These are phyloP conservation scores for Huntiella bhutanensis DNA, from an alignment of 2,329 filamentous ascomycete species.

Conservation along the genomic window DNA sequence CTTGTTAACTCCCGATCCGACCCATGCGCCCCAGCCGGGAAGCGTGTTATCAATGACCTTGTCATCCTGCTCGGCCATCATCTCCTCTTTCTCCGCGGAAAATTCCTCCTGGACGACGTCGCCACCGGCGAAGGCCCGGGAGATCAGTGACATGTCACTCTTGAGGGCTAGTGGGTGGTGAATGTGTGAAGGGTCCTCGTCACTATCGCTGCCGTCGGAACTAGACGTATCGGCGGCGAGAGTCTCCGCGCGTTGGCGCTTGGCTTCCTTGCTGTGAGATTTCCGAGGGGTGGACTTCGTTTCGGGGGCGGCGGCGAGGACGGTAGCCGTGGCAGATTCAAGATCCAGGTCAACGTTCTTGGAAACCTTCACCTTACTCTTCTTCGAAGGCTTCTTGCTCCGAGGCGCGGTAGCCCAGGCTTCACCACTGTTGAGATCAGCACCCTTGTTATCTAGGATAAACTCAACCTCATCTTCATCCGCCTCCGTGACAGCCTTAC, in stretches of 20 bases:
- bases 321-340: slow-evolving; percentile 5
- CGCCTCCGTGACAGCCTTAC: slow-evolving; percentile 8
- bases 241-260: neutral
- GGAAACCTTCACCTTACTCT: slow-evolving; percentile 12
- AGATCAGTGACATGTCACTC: slow-evolving; percentile 46
- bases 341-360: slow-evolving; percentile 9
- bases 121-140: slow-evolving; percentile 72
- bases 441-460: slow-evolving; percentile 12
- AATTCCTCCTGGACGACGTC: slow-evolving; percentile 72
- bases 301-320: slow-evolving; percentile 4
- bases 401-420: slow-evolving; percentile 12
- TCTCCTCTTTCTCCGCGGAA: slow-evolving; percentile 55
- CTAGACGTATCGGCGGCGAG: slow-evolving; percentile 7
- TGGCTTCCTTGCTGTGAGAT: neutral
- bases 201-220: neutral
- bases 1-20: slow-evolving; percentile 62
- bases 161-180: slow-evolving; percentile 34
- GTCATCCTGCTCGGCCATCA: slow-evolving; percentile 59
- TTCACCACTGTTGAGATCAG: slow-evolving; percentile 5
- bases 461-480: slow-evolving; percentile 15
- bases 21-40: slow-evolving; percentile 87
- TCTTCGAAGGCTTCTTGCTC: slow-evolving; percentile 17
- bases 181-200: slow-evolving; percentile 14
- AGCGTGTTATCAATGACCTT: slow-evolving; percentile 69
- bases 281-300: neutral